phyloP scores from a whole-genome alignment of 495 filamentous ascomycete species.

The Glarea lozoyensis region DNA sequence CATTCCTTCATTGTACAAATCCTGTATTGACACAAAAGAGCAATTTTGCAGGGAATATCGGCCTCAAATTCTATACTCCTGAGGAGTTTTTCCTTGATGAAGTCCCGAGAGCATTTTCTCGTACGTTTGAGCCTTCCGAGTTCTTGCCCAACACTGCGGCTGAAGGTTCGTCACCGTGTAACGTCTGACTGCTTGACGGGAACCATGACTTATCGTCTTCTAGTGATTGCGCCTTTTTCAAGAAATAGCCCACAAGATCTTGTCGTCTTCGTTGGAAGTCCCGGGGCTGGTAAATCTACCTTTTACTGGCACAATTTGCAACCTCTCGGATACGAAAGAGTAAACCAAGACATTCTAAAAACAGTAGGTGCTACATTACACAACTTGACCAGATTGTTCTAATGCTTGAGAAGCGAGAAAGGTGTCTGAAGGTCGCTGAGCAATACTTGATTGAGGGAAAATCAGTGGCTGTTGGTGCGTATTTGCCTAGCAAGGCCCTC shows the following conservation, averaged over 20 bases:
- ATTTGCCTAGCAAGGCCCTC: conserved; percentile 1
- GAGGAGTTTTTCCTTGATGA: conserved; percentile 83
- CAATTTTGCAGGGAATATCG: conserved; percentile 75
- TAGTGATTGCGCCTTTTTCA: conserved; percentile 35
- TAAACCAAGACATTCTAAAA: conserved; percentile 90
- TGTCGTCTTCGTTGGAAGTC: conserved; percentile 78
- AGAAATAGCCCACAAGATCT: conserved; percentile 63
- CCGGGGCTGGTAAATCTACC: conserved; percentile 82
- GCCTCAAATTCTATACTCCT: conserved; percentile 72
- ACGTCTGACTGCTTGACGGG: not conserved
- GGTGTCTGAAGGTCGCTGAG: conserved; percentile 71
- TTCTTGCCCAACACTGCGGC: conserved; percentile 26
- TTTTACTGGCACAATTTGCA: conserved; percentile 77
- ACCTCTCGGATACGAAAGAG: conserved; percentile 70
- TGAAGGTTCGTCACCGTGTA: conserved; percentile 8
- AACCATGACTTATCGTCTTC: conserved; percentile 4
- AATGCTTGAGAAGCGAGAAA: conserved; percentile 48
- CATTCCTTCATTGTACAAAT: not conserved
- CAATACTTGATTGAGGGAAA: conserved; percentile 53
- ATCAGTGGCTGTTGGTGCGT: conserved; percentile 69
- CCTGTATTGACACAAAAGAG: conserved; percentile 25
- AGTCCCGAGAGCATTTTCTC: conserved; percentile 47
- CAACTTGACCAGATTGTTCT: conserved; percentile 7
- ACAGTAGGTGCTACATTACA: conserved; percentile 38
- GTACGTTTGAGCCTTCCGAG: conserved; percentile 56